A percentile compares a stretch with the other conserved stretches of the same genome.
Conservation (phyloP, 2,329 filamentous ascomycete species). For the Stagonosporopsis tanaceti region DNA sequence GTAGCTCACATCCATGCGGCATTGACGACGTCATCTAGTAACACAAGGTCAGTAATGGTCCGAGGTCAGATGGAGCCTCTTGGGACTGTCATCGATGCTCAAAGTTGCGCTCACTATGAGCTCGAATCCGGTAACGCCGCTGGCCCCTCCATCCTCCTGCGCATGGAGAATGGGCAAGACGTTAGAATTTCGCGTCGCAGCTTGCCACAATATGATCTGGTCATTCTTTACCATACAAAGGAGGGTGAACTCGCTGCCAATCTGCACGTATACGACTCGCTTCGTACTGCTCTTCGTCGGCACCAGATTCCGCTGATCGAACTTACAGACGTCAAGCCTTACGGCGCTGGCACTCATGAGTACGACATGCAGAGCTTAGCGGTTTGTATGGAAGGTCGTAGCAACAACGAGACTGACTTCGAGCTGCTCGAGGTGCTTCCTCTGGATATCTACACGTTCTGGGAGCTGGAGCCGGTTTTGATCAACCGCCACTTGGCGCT, state of each 20-base stretch:
- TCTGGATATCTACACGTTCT: conserved; percentile 44
- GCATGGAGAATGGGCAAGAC: conserved; percentile 33
- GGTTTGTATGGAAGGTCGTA: conserved; percentile 43
- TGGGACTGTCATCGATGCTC: conserved; percentile 39
- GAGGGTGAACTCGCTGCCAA: conserved; percentile 19
- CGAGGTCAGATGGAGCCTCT: conserved; percentile 44
- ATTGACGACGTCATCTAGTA: conserved; percentile 39
- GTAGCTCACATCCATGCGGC: conserved; percentile 42
- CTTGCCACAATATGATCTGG: conserved; percentile 37
- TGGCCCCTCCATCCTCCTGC: conserved; percentile 11
- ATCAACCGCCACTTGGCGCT: conserved; percentile 50
- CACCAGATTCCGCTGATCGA: conserved; percentile 43
- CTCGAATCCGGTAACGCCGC: conserved; percentile 16
- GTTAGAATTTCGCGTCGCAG: conserved; percentile 29
- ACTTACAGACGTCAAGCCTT: conserved; percentile 40
- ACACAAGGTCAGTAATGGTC: conserved; percentile 47
- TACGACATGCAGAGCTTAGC: conserved; percentile 36
- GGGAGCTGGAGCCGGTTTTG: conserved; percentile 45
- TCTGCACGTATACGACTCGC: conserved; percentile 29
- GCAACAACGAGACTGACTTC: conserved; percentile 30
- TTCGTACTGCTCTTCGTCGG: conserved; percentile 33
- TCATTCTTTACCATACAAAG: conserved; percentile 41
- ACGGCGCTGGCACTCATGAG: conserved; percentile 30
- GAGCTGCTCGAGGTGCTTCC: conserved; percentile 42
- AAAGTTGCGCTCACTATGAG: conserved; percentile 36